Base-by-base conservation (phyloP, 192 early-diverging fungal genomes). In the Coemansia sp. region DNA sequence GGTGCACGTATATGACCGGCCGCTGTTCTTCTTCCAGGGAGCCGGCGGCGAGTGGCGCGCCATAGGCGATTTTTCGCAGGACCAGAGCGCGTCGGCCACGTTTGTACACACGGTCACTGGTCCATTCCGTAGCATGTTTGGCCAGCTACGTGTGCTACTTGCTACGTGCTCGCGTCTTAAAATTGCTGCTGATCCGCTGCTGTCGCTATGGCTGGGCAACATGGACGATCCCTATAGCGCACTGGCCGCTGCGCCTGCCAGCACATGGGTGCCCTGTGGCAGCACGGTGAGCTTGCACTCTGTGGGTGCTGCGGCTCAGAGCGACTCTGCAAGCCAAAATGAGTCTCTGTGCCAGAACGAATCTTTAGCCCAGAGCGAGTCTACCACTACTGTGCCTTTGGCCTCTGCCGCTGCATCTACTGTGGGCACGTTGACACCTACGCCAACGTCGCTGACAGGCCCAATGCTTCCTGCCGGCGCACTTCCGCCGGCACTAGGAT, bases 161-260 rank as follows among this genome's bases (percentile, higher is more conserved):
- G 64, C 72, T 1, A 75, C 72, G 13, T 67, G 72, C 53, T 67
- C 72, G 17, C 51, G 72, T 26, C 60, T 75, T 3, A 75, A 75
- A 50, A 46, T 63, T 7, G 64, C 72, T 0, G 64, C 60, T 1
- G 72, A 75, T 33, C 53, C 72, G 28, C 50, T 75, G 34, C 52
- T 75, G 60, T n/a, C 53, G 24, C 32, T 75, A 40, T 75, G 72
- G 72, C 55, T 75, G 41, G 72, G 72, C 23, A 75, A 54, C 57
- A 64, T 60, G 38, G 72, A 75, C 25, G 72, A 75, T n/a, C 72
- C 72, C 22, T 75, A 75, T 37, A 34, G 64, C 23, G 60, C 65
- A 5, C 37, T 64, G 18, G 48, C 72, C 0, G 58, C 49, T 3
- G 49, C 61, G 6, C 61, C 64, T 15, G 55, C 58, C 39, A 64